Percentiles rank a stretch among this genome's conserved stretches.
Conservation (phyloP, 768 basidiomycete species). For the Daedaleopsis nitida region DNA sequence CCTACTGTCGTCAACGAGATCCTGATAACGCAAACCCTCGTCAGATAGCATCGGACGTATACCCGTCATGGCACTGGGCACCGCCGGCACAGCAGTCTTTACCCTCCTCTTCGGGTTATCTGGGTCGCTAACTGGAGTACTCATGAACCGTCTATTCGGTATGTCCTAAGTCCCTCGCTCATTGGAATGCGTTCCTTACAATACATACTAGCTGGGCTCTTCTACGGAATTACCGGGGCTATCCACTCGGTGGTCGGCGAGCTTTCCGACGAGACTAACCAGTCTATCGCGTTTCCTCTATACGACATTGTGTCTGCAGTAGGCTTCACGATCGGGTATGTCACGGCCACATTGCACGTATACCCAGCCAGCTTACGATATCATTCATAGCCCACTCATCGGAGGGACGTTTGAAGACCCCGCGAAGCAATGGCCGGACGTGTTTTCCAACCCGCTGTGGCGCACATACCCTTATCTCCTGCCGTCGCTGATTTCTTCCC, state of each 20-base stretch:
- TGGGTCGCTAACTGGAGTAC: constrained; percentile 44
- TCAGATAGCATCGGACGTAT: constrained; percentile 61
- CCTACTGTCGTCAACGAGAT: not conserved
- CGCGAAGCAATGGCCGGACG: constrained; percentile 43
- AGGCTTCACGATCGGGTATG: constrained; percentile 58
- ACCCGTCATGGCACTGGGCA: constrained; percentile 60
- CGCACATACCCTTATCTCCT: constrained; percentile 58
- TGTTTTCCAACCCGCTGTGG: constrained; percentile 50
- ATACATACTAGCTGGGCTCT: constrained; percentile 26
- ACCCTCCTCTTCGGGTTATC: constrained; percentile 63
- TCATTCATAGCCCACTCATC: constrained; percentile 50
- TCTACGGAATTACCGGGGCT: constrained; percentile 39
- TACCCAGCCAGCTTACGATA: not conserved
- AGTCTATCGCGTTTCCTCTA: constrained; percentile 58
- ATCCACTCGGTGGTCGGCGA: constrained; percentile 40
- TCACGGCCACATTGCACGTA: not conserved
- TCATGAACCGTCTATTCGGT: constrained; percentile 49
- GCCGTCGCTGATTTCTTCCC: constrained; percentile 52
- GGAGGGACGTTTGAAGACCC: constrained; percentile 64
- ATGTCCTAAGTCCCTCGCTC: not conserved
- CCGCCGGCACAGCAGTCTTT: constrained; percentile 47
- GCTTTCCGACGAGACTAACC: constrained; percentile 63
- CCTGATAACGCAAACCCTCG: too few species aligned
- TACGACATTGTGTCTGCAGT: constrained; percentile 61
- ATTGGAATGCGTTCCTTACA: not conserved